Evolutionary conservation across 192 early-diverging fungal species (phyloP).

Genomic region (Diversispora eburnea): DNA sequence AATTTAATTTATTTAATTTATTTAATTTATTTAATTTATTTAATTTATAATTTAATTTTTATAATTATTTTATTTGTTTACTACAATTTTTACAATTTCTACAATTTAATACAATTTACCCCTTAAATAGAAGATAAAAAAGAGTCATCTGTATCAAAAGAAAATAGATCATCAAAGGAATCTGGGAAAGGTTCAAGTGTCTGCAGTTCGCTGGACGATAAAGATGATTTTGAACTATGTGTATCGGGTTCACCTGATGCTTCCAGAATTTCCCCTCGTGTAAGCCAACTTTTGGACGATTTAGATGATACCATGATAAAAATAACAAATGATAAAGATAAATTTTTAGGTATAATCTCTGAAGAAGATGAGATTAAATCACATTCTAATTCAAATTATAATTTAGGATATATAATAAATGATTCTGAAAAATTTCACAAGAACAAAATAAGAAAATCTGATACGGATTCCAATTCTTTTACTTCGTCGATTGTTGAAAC

Average conservation of each 20-base stretch:
- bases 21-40: not conserved
- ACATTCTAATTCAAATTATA: too few relatives aligned
- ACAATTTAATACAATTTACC: not conserved
- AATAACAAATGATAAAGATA: conserved; percentile 2
- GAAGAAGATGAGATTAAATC: conserved; percentile 17
- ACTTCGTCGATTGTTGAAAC: not conserved
- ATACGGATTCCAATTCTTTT: not conserved
- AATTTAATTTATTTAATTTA: not conserved
- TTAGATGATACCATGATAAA: conserved; percentile 6
- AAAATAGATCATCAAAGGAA: conserved; percentile 25
- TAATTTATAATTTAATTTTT: not conserved
- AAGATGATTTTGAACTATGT: not conserved
- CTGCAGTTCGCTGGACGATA: conserved; percentile 18
- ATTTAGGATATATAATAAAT: too few relatives aligned
- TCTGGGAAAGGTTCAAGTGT: conserved; percentile 21
- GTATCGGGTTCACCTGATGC: not conserved
- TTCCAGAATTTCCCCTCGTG: not conserved
- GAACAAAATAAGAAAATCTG: not conserved
- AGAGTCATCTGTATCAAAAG: not conserved
- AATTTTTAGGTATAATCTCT: conserved; percentile 23
- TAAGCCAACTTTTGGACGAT: conserved; percentile 18
- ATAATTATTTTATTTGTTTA: not conserved
- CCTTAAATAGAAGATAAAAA: not conserved
- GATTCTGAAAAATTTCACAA: not conserved
- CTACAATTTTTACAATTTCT: not conserved